A percentile compares a stretch with the other conserved stretches of the same genome.
These are phyloP conservation scores for Stephanocyclus meneghinianus DNA, from an alignment of 352 stramenopile genomes.

Conservation along the genomic window DNA sequence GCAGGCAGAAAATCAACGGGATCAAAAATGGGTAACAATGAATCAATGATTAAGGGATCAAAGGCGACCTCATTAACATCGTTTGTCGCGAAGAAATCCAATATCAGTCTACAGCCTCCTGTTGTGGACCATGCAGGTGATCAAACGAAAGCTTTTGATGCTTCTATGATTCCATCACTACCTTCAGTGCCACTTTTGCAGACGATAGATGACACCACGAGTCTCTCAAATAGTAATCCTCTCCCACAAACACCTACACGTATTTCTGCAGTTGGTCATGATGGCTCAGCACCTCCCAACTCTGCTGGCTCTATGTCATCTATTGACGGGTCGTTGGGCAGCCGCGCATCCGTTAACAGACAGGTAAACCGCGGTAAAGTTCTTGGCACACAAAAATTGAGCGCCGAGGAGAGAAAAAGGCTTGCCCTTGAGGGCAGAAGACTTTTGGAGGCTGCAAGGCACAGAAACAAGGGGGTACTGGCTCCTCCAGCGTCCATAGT, in stretches of 20 bases:
- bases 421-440: slow-evolving; percentile 41
- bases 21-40: not conserved
- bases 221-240: not conserved
- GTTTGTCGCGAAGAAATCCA: too few species aligned
- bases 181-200: not conserved
- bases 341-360: slow-evolving; percentile 43
- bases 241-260: slow-evolving; percentile 22
- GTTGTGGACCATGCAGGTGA: too few species aligned
- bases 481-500: slow-evolving; percentile 34
- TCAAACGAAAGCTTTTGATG: not conserved
- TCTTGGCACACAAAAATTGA: slow-evolving; percentile 47
- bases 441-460: slow-evolving; percentile 40
- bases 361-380: slow-evolving; percentile 44
- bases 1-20: not conserved
- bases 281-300: slow-evolving; percentile 11
- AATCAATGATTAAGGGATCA: not conserved
- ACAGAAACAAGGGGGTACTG: slow-evolving; percentile 34
- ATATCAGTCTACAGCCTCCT: too few species aligned
- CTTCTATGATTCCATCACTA: not conserved
- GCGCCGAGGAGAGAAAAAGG: slow-evolving; percentile 47
- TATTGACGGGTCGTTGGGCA: slow-evolving; percentile 50
- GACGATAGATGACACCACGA: not conserved
- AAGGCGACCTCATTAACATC: too few species aligned
- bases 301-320: slow-evolving; percentile 47
- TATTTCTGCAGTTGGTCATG: not conserved